Evolutionary conservation across 129 eudicot genomes (phyloP).

Genomic region (Ambrosia artemisiifolia): DNA sequence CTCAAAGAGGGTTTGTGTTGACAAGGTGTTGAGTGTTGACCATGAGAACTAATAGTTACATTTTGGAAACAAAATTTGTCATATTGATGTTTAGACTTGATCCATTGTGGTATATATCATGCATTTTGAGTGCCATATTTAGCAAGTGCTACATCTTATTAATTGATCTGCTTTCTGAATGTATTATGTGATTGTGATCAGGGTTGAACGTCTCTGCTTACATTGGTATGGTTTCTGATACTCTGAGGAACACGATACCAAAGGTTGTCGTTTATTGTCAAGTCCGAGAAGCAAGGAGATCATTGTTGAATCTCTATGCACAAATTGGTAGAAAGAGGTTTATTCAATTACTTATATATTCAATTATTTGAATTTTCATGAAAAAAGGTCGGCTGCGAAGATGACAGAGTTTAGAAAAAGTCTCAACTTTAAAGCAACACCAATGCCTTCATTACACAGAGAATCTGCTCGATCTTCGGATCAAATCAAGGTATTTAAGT

Average conservation of each 20-base stretch:
- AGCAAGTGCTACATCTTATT: background rate
- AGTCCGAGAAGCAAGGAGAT: slow-evolving; percentile 83
- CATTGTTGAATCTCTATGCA: slow-evolving; percentile 75
- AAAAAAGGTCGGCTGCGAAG: slow-evolving; percentile 50
- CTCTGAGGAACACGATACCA: slow-evolving; percentile 73
- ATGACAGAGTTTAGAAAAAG: slow-evolving; percentile 41
- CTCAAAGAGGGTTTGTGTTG: too few relatives aligned
- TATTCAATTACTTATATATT: background rate
- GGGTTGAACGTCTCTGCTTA: slow-evolving; percentile 88
- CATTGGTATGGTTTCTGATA: slow-evolving; percentile 79
- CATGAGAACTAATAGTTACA: background rate
- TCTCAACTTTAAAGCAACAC: slow-evolving; percentile 69
- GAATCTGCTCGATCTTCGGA: slow-evolving; percentile 31
- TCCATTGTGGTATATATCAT: background rate
- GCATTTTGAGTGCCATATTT: slow-evolving; percentile 2
- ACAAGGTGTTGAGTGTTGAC: slow-evolving; percentile 13
- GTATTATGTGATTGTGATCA: slow-evolving; percentile 31
- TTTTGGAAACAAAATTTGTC: slow-evolving; percentile 11
- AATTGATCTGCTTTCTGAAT: slow-evolving; percentile 4
- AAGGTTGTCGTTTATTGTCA: slow-evolving; percentile 97
- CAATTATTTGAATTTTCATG: slow-evolving; percentile 25
- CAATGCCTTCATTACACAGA: slow-evolving; percentile 72
- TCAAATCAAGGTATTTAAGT: slow-evolving; percentile 45
- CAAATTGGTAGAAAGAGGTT: slow-evolving; percentile 91
- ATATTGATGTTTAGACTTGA: background rate